These are phyloP conservation scores for Globisporangium cystogenes DNA, from an alignment of 352 stramenopile species.

Conservation along the genomic window DNA sequence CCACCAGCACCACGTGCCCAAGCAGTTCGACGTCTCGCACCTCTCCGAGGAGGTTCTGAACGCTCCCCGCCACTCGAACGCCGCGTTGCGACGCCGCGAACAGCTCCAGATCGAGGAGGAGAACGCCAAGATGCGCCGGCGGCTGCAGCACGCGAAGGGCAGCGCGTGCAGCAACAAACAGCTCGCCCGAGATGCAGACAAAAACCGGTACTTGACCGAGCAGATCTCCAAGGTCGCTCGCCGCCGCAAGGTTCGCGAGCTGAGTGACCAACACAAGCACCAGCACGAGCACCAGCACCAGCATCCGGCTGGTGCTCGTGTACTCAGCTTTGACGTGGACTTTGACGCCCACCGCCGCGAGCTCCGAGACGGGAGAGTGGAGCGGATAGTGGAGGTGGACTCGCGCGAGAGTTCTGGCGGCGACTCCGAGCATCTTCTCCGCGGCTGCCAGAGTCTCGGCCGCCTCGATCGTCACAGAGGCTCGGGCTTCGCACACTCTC, in stretches of 20 bases:
- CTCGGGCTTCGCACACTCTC: background rate
- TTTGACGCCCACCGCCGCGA: background rate
- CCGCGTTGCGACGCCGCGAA: constrained; percentile 18
- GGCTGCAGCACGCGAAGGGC: constrained; percentile 33
- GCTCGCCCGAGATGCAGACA: constrained; percentile 36
- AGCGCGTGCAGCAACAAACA: constrained; percentile 40
- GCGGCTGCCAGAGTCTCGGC: constrained; percentile 7
- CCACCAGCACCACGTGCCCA: constrained; percentile 38
- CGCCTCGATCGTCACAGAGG: constrained; percentile 6
- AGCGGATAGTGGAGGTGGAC: background rate
- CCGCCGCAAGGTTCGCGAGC: constrained; percentile 30
- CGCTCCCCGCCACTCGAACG: constrained; percentile 32
- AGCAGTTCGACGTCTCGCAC: constrained; percentile 60
- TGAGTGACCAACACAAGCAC: background rate
- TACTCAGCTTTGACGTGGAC: background rate
- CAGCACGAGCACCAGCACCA: too few relatives aligned
- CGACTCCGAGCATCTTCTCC: background rate
- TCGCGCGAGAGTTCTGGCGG: background rate
- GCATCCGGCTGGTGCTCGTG: too few relatives aligned
- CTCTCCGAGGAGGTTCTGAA: constrained; percentile 34
- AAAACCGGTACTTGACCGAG: constrained; percentile 38
- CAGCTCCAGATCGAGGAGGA: constrained; percentile 43
- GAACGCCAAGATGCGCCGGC: constrained; percentile 37
- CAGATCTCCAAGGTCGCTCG: constrained; percentile 53
- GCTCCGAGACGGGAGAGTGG: background rate